Base-by-base conservation (phyloP, 345 rosid species). In the Reutealis trisperma region DNA sequence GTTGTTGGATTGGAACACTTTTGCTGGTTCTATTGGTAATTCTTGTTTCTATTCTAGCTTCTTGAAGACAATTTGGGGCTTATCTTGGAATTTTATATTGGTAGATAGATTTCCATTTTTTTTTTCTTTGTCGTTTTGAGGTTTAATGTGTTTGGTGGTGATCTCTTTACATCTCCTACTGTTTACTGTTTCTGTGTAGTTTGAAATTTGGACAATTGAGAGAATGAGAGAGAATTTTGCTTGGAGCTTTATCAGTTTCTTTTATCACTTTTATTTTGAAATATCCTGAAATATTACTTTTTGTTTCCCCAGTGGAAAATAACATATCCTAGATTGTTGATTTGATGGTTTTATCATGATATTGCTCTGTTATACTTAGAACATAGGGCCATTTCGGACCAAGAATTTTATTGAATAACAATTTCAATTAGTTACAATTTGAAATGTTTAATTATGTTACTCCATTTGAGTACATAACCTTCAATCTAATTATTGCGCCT, bases 1-100 rank as follows among this genome's bases (percentile, higher is more conserved):
- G 4, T 45, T 78, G 59, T n/a, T 78, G 76, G 81, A 11, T 72
- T 25, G 71, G 81, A 52, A 21, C 32, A 16, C 34, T 55, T 1
- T 30, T 68, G 66, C 34, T 74, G 54, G 3, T 75, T 69, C 19
- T 74, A 8, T 30, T 69, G 27, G 59, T 67, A 22, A 51, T 75
- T 52, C 37, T 79, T n/a, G 47, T 74, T 30, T 71, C 41, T 11
- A 34, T 55, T 8, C 61, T 77, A 14, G 77, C 67, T 67, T 52
- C 75, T 68, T 79, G 62, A 70, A 11, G 58, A 8, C 11, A 32
- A 8, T 55, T 41, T 49, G 51, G 13, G 18, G 62, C 8, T 13
- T 27, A 15, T 41, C 25, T 12, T 14, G 34, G 18, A 45, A 14
- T 24, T 14, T 45, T 67, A 13, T 22, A 10, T 2, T 67, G 71